Evolutionary conservation across 441 rosid genomes (phyloP), one percentile per base, ranked within the genome.

Genomic region (Aquilaria agallochum): DNA sequence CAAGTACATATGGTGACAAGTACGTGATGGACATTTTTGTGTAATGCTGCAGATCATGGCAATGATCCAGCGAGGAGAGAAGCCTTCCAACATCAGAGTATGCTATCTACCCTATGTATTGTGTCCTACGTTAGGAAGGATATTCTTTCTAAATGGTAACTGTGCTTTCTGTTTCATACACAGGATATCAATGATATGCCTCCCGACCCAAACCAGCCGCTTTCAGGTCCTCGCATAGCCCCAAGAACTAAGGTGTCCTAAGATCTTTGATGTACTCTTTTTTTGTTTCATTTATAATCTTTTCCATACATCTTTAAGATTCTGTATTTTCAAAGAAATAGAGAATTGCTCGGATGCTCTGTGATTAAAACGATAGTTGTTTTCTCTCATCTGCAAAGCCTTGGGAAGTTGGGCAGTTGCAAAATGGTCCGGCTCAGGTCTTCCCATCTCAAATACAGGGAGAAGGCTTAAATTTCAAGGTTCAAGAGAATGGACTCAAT

Each of bases 21-120:
- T 8, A 36, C 7, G 42, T 67, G 33, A 48, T 63, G 66, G 48
- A 11, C 31, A 53, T 60, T 40, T 49, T 11, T 50, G 47, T 30
- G 42, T 72, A 47, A 50, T 72, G 8, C 62, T 76, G 77, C 85
- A 94, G 99, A 94, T 91, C 64, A 84, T 94, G 96, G 85, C 80
- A 60, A 94, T 91, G 99, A 73, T 94, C 60, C 97, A 82, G 69
- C 83, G 99, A 77, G 96, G 97, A 67, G 99, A 91, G 85, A 87
- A 76, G 77, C 99, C 97, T 76, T 72, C 96, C 4, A 94, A 94
- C 68, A 77, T 91, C 70, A 89, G 83, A 79, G 99, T 91, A 75
- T 61, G 51, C 63, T 36, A 31, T 54, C 13, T 66, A 32, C 7
- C 6, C 20, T 71, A 52, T 49, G 12, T 56, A 5, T 42, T 49